Conservation (phyloP, 257 asterid species). For the Penstemon davidsonii region DNA sequence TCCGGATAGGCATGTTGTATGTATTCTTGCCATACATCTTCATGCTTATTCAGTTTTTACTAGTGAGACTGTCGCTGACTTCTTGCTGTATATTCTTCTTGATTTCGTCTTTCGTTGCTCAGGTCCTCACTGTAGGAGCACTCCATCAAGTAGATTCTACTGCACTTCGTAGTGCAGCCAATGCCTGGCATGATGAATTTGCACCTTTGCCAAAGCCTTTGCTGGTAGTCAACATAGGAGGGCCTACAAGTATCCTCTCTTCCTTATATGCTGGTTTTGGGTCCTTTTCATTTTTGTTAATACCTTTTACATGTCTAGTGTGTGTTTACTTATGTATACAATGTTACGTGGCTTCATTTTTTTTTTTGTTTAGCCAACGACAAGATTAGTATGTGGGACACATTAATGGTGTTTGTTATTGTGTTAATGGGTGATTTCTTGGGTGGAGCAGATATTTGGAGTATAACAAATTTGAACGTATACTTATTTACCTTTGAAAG, state of each 20-base stretch:
- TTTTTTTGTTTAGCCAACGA: background rate
- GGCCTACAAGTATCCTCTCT: constrained; percentile 75
- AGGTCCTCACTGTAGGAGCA: constrained; percentile 94
- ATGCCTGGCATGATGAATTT: constrained; percentile 83
- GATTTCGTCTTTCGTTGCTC: constrained; percentile 23
- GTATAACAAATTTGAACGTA: too few relatives aligned
- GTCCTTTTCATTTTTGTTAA: background rate
- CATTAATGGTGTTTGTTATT: background rate
- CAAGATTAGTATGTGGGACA: constrained; percentile 4
- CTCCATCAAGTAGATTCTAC: constrained; percentile 91
- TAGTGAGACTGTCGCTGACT: constrained; percentile 24
- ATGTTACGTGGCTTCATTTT: background rate
- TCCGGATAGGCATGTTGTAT: constrained; percentile 75
- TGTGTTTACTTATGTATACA: constrained; percentile 5
- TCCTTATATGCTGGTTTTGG: constrained; percentile 21
- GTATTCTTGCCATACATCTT: constrained; percentile 33
- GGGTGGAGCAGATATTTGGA: constrained; percentile 5
- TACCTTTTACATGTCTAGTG: background rate
- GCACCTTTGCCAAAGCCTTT: constrained; percentile 87
- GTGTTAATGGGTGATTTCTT: background rate
- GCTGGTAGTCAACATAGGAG: constrained; percentile 89
- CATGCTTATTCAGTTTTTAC: constrained; percentile 14
- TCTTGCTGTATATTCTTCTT: constrained; percentile 20
- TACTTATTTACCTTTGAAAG: background rate
- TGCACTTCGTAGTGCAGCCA: constrained; percentile 79